Percentiles rank a stretch among this genome's conserved stretches.
These are phyloP conservation scores for Heterobasidion occidentale DNA, from an alignment of 1,284 basidiomycete genomes.

Conservation along the genomic window DNA sequence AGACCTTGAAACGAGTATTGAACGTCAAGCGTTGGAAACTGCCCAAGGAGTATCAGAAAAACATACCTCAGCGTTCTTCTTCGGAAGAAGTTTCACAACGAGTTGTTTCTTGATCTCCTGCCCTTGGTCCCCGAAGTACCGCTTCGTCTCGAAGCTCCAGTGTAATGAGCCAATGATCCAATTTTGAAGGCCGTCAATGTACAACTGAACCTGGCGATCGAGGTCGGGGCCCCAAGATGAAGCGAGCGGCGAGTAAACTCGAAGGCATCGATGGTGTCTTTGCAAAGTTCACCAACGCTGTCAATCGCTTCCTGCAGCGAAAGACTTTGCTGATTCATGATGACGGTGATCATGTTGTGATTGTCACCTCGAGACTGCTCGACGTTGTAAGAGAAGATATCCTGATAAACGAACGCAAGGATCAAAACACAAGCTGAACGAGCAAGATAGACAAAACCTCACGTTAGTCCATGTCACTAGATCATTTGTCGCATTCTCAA, in stretches of 20 bases:
- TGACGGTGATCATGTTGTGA: slow-evolving; percentile 35
- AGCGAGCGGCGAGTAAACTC: slow-evolving; percentile 20
- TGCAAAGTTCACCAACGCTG: slow-evolving; percentile 30
- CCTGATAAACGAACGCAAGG: slow-evolving; percentile 16
- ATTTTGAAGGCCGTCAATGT: slow-evolving; percentile 29
- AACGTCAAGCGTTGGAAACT: no score
- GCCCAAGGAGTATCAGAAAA: no score
- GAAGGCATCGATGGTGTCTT: slow-evolving; percentile 28
- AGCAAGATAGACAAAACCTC: slow-evolving; percentile 9
- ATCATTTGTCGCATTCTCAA: slow-evolving; percentile 30
- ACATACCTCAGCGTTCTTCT: not conserved
- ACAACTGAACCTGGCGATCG: slow-evolving; percentile 25
- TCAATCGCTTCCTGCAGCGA: slow-evolving; percentile 31
- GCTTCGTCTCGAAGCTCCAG: slow-evolving; percentile 33
- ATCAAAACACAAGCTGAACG: not conserved
- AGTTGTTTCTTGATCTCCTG: slow-evolving; percentile 24
- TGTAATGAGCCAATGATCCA: slow-evolving; percentile 33
- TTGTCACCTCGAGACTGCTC: slow-evolving; percentile 32
- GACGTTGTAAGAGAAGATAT: slow-evolving; percentile 36
- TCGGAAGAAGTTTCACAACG: slow-evolving; percentile 21
- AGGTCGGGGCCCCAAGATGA: slow-evolving; percentile 30
- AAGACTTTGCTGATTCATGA: slow-evolving; percentile 25
- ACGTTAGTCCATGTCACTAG: slow-evolving; percentile 35
- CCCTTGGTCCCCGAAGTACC: slow-evolving; percentile 32
- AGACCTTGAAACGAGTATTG: no score